Conservation (phyloP, 257 asterid genomes). For the Solanum bukasovii region DNA sequence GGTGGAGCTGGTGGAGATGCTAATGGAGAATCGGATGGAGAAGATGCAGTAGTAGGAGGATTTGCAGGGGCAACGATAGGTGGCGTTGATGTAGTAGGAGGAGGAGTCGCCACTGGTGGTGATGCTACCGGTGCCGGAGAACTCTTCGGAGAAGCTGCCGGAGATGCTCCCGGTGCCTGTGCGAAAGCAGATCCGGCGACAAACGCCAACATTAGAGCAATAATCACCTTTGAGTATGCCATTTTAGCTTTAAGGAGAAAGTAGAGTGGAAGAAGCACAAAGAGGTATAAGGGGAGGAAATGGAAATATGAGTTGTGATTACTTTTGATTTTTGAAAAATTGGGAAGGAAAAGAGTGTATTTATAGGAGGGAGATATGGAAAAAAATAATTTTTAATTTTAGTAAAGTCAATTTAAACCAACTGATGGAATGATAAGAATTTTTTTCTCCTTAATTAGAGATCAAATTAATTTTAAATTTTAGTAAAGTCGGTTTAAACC, state of each 20-base stretch:
- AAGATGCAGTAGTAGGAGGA: neutral
- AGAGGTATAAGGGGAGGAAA: neutral
- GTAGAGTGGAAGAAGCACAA: neutral
- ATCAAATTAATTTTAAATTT: neutral
- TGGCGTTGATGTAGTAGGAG: neutral
- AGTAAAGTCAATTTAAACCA: neutral
- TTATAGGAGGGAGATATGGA: neutral
- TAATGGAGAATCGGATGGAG: conserved; percentile 4
- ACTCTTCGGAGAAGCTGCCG: conserved; percentile 25
- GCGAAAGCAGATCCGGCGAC: conserved; percentile 29
- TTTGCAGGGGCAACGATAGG: conserved; percentile 22
- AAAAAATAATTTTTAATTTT: too few species aligned
- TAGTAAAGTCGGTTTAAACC: neutral
- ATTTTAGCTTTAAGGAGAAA: neutral
- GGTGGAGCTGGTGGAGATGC: too few species aligned
- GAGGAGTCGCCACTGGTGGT: conserved; percentile 1
- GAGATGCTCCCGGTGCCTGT: conserved; percentile 42
- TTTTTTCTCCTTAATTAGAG: too few species aligned
- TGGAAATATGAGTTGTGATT: neutral
- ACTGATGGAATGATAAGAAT: too few species aligned
- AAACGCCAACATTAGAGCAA: conserved; percentile 23
- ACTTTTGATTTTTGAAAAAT: neutral
- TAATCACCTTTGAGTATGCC: conserved; percentile 15
- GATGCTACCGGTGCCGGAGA: conserved; percentile 16
- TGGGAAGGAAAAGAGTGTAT: neutral